Evolutionary conservation across 192 early-diverging fungal genomes (phyloP), one percentile per base, ranked within the genome.

Genomic region (Coemansia sp.): DNA sequence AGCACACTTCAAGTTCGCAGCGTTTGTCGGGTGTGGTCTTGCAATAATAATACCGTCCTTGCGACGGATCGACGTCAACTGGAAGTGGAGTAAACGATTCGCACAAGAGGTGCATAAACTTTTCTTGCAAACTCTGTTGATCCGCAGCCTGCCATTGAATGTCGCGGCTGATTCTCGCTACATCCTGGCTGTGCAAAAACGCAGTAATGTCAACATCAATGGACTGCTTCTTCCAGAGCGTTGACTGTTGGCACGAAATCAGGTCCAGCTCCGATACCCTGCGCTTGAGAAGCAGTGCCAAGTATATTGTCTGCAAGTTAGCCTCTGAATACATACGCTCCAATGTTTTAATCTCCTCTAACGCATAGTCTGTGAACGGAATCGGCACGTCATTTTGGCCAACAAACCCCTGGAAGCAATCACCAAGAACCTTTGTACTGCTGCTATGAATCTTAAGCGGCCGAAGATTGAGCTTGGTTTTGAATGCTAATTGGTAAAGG

Each of bases 181-280:
- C 77, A 36, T 83, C 81, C 65, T 83, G 81, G 70, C 81, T 83
- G 47, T 83, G 81, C n/a, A 83, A 62, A 39, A 83, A 83, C 7
- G 77, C 77, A 7, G 81, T 83, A 36, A 83, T 78, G 52, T 83
- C 81, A 13, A 78, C 73, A 48, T 78, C 77, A 22, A 83, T 78
- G 6, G 76, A 76, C 57, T 71, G 62, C 67, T 59, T 66, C 45
- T 62, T 65, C 81, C 76, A 78, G 32, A 78, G 69, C 42, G 73
- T 63, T 26, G 81, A 78, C 42, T 73, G 65, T 58, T 68, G 77
- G 41, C 71, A 67, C 11, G 73, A 62, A 26, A 60, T 39, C 62
- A 83, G 41, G 43, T 83, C 81, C n/a, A 71, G 76, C 19, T 66
- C 42, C 10, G 81, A 63, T 11, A 78, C 76, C 26, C 67, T 32